Evolutionary conservation across 139 green algal species (phyloP), one percentile per base, ranked within the genome.

Genomic region (Pseudopediastrum boryanum): DNA sequence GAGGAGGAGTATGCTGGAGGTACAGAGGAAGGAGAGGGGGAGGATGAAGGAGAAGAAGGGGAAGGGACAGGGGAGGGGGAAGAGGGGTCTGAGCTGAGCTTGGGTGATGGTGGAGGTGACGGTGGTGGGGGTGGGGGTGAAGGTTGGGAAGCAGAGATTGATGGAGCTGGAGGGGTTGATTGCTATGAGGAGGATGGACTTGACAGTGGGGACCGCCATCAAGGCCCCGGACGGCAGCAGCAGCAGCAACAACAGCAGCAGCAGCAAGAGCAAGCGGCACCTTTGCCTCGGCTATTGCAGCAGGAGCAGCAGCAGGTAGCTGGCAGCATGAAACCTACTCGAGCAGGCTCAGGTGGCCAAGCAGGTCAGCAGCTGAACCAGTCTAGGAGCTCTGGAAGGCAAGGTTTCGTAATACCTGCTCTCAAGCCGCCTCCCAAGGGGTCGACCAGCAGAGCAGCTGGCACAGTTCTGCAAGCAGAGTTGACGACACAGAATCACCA

Each of bases 171-270:
- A 33, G 56, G 2, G 12, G 56, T 66, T 66, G 23, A 1, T 66
- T n/a, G n/a, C n/a, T n/a, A n/a, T n/a, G n/a, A n/a, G n/a, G n/a
- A n/a, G n/a, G 56, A 41, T 31, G 61, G 61, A 43, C 7, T 3
- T 27, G 23, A 23, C 27, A 50, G 38, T 44, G 46, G 23, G 42
- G 67, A 21, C 19, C 29, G 3, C 10, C 35, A 42, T 42, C 29
- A 38, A 39, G 29, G 31, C 42, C 29, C 23, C 9, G 27, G 9
- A 61, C 16, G n/a, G 6, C 16, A 2, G 10, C 48, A 67, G 13
- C 42, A 29, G 3, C 70, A 3, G n/a, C 35, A 67, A 39, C 70
- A 68, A 52, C 51, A 77, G 70, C 35, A 56, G 70, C 36, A 71
- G 64, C 19, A 54, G 9, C 12, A 23, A 19, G 23, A 33, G 39